Conservation (phyloP, 257 asterid genomes). For the Nicotiana obtusifolia region DNA sequence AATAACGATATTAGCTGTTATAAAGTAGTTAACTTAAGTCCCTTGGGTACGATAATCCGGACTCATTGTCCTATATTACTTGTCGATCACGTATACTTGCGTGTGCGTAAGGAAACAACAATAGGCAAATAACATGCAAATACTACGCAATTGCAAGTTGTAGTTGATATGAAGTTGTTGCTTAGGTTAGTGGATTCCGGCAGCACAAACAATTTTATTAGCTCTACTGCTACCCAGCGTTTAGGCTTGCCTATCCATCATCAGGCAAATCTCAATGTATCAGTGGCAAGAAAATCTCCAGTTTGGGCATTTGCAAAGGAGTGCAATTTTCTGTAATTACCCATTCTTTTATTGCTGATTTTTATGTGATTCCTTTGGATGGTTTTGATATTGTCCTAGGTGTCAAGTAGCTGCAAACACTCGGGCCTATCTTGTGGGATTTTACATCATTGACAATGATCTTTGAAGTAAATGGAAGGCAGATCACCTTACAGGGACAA, state of each 20-base stretch:
- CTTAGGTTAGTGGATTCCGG: background rate
- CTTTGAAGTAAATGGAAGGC: background rate
- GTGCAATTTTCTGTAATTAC: background rate
- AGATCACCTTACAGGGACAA: background rate
- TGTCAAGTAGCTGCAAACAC: too few relatives aligned
- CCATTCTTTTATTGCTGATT: background rate
- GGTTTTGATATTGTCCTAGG: background rate
- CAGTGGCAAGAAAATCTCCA: background rate
- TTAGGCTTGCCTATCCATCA: background rate
- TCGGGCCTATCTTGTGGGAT: too few relatives aligned
- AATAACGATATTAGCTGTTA: too few relatives aligned
- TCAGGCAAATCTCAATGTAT: background rate
- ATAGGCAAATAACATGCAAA: background rate
- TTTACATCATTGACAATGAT: too few relatives aligned
- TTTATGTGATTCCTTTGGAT: background rate
- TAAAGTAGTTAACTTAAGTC: too few relatives aligned
- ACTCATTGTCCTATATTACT: too few relatives aligned
- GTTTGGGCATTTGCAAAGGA: background rate
- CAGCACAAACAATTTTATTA: background rate
- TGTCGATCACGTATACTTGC: too few relatives aligned
- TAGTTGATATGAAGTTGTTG: background rate
- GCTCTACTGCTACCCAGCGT: background rate
- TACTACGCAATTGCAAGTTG: background rate
- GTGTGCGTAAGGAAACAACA: too few relatives aligned
- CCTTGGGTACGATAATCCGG: too few relatives aligned